Base-by-base conservation (phyloP, 257 asterid genomes). In the Paraleonurus japonicus region DNA sequence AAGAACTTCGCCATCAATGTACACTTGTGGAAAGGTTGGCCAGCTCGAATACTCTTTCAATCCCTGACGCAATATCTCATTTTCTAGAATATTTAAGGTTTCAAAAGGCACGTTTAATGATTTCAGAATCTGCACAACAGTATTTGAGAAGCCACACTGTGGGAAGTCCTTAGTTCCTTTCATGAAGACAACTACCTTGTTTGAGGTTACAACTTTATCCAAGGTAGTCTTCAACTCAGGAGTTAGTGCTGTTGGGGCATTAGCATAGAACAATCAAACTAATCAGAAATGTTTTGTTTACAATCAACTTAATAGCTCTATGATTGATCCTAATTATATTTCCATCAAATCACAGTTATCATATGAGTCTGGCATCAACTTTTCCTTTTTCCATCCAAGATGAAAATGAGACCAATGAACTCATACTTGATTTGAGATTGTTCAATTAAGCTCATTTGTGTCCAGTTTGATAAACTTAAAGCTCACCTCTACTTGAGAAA, bases 11-110 rank as follows among this genome's bases (percentile, higher is more conserved):
- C 98, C 98, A 68, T 88, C 96, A 72, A 92, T 78, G 84, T 88
- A 92, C 71, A 92, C 74, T 58, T 92, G 98, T 2, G 97, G 98
- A 76, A 92, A 92, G 35, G 98, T 92, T 37, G 97, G 98, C 98
- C 98, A 92, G 80, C 81, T 84, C 33, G 98, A 92, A 67, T 92
- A 92, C 73, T 90, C 95, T 82, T 92, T 92, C 82, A 92, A 53
- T 26, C 96, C 98, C 81, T 84, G 96, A 10, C 97, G 97, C 74
- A 92, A 67, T 0, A 80, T 54, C 73, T 90, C 96, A 75, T 92
- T 92, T 61, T 90, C 97, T 63, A 92, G 88, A 76, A 92, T 84
- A 71, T 92, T 80, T 19, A 92, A 78, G 19, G 95, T 82, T 74
- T 92, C 98, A 23, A 92, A 92, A 43, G 96, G 91, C 66, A 84